Percentiles rank a stretch among this genome's conserved stretches.
These are phyloP conservation scores for Scleromitrula shiraiana DNA, from an alignment of 2,329 filamentous ascomycete genomes.

Conservation along the genomic window DNA sequence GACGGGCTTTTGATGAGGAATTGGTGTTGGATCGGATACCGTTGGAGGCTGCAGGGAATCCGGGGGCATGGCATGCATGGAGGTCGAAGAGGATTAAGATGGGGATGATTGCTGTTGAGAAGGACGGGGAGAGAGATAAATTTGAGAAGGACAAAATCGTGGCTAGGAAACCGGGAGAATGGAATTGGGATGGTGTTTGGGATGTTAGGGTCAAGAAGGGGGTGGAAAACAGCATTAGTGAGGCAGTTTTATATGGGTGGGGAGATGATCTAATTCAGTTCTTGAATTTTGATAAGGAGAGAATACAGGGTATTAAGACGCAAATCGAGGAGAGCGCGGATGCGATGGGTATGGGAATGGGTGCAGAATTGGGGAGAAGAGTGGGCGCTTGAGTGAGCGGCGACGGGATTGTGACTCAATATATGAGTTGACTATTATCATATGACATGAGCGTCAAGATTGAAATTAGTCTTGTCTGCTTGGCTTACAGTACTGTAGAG, in stretches of 20 bases:
- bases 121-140: constrained; percentile 6
- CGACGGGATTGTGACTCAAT: background rate
- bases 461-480: no score
- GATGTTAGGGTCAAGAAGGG: constrained; percentile 78
- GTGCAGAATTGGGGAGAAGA: no score
- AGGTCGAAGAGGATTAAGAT: constrained; percentile 54
- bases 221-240: constrained; percentile 68
- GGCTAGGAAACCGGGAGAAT: constrained; percentile 62
- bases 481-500: no score
- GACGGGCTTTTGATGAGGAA: constrained; percentile 72
- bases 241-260: constrained; percentile 69
- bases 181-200: constrained; percentile 99
- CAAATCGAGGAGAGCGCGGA: constrained; percentile 43
- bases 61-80: constrained; percentile 93
- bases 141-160: background rate
- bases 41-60: constrained; percentile 76
- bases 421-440: no score
- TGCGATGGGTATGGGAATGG: constrained; percentile 31
- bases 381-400: constrained; percentile 2
- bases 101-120: constrained; percentile 24
- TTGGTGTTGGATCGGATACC: constrained; percentile 70
- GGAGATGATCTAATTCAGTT: constrained; percentile 70
- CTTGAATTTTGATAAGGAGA: constrained; percentile 51
- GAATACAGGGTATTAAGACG: constrained; percentile 50
- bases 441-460: no score